These are phyloP conservation scores for Aspergillus piperis DNA, from an alignment of 2,329 filamentous ascomycete species.

Conservation along the genomic window DNA sequence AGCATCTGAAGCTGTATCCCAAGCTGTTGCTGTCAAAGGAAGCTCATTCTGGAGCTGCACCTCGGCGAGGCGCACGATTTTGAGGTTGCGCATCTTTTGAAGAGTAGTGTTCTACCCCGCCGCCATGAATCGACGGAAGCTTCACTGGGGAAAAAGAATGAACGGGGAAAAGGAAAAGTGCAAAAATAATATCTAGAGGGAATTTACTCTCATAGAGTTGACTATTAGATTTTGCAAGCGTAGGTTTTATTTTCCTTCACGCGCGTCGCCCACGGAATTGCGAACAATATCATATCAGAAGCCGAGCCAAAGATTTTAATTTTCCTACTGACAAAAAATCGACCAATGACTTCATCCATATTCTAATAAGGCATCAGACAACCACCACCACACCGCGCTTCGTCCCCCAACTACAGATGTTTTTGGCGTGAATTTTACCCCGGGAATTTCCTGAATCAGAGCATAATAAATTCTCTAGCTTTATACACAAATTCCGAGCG, in stretches of 20 bases:
- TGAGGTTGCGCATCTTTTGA: slow-evolving; percentile 79
- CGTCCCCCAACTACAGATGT: slow-evolving; percentile 14
- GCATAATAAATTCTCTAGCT: slow-evolving; percentile 39
- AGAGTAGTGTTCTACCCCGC: slow-evolving; percentile 37
- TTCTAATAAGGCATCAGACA: slow-evolving; percentile 30
- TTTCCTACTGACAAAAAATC: slow-evolving; percentile 37
- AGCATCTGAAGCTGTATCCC: slow-evolving; percentile 78
- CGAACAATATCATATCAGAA: slow-evolving; percentile 26
- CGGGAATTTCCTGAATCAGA: slow-evolving; percentile 19
- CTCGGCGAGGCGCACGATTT: slow-evolving; percentile 70
- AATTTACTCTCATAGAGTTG: slow-evolving; percentile 5
- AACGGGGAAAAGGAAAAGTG: slow-evolving; percentile 8
- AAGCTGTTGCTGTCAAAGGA: slow-evolving; percentile 74
- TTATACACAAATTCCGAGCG: slow-evolving; percentile 42
- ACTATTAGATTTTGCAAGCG: not conserved
- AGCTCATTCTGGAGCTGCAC: slow-evolving; percentile 62
- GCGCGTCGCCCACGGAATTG: slow-evolving; percentile 16
- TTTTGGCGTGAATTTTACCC: not conserved
- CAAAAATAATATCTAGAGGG: not conserved
- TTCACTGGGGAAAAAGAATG: slow-evolving; percentile 6
- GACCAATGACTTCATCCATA: slow-evolving; percentile 48
- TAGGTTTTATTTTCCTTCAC: slow-evolving; percentile 5
- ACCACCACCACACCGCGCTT: slow-evolving; percentile 21
- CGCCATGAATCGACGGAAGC: slow-evolving; percentile 33
- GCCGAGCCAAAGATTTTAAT: slow-evolving; percentile 40